Evolutionary conservation across 169 alveolate genomes (phyloP).

Genomic region (Cryptosporidium meleagridis): DNA sequence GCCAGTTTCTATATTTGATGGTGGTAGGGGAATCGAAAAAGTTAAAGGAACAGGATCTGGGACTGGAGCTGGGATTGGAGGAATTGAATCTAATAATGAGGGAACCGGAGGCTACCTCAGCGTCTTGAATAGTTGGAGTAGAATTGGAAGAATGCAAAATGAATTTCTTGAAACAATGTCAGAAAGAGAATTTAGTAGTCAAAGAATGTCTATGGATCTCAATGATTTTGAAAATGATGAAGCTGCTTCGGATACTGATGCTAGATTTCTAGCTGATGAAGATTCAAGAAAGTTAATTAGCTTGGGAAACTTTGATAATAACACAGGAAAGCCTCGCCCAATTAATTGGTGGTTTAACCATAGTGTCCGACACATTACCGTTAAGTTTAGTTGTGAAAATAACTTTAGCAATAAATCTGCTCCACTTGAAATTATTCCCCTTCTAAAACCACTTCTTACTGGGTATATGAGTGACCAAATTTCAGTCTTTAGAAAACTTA

Average conservation of each 20-base stretch:
- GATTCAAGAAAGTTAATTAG: slow-evolving; percentile 25
- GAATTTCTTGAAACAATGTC: slow-evolving; percentile 18
- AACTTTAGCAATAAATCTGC: not conserved
- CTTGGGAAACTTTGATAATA: not conserved
- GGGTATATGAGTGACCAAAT: slow-evolving; percentile 36
- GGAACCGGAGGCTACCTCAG: not conserved
- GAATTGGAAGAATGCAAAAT: not conserved
- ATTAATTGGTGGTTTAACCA: slow-evolving; percentile 74
- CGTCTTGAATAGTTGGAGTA: not conserved
- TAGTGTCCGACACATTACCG: slow-evolving; percentile 29
- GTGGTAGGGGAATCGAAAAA: not conserved
- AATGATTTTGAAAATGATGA: not conserved
- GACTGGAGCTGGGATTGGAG: too few species aligned
- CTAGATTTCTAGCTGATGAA: not conserved
- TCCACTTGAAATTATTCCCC: slow-evolving; percentile 27
- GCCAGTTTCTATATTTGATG: not conserved
- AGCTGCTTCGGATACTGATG: not conserved
- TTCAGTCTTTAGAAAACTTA: not conserved
- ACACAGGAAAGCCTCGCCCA: not conserved
- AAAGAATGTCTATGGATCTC: not conserved
- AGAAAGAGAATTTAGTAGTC: not conserved
- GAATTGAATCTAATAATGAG: not conserved
- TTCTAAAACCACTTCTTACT: slow-evolving; percentile 39
- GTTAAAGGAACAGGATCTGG: not conserved
- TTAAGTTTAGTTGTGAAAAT: slow-evolving; percentile 5